A percentile compares a stretch with the other conserved stretches of the same genome.
These are phyloP conservation scores for Paraphoma sp. DNA, from an alignment of 2,329 filamentous ascomycete species.

Conservation along the genomic window DNA sequence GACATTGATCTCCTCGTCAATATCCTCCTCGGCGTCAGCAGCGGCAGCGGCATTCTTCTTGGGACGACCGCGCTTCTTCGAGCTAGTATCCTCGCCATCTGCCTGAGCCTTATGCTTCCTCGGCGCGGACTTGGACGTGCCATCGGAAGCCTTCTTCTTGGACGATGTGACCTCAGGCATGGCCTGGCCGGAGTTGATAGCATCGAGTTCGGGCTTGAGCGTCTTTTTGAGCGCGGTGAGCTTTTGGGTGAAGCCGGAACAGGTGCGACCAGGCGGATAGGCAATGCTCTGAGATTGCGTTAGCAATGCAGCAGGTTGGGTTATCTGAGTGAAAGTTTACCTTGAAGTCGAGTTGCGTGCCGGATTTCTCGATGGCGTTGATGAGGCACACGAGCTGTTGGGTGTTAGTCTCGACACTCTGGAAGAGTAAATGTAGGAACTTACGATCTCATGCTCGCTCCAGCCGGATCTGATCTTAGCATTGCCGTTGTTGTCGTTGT, in stretches of 20 bases:
- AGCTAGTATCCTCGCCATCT: conserved; percentile 3
- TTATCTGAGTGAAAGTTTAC: too few relatives aligned
- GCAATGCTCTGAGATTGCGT: too few relatives aligned
- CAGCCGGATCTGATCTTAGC: too few relatives aligned
- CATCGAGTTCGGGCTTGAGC: not conserved
- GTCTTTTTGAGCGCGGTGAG: not conserved
- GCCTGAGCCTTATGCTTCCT: conserved; percentile 25
- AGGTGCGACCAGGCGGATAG: conserved; percentile 1
- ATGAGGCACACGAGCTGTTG: not conserved
- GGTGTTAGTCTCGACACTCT: too few relatives aligned
- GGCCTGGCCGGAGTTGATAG: too few relatives aligned
- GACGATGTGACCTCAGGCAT: too few relatives aligned
- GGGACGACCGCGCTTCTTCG: conserved; percentile 8
- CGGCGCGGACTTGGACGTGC: conserved; percentile 4
- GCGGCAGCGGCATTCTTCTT: conserved; percentile 2
- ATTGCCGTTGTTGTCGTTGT: too few relatives aligned
- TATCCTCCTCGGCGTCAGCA: not conserved
- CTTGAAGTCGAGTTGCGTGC: not conserved
- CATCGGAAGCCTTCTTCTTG: conserved; percentile 24
- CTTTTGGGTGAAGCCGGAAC: conserved; percentile 1
- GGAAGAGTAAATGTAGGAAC: too few relatives aligned
- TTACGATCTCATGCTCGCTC: too few relatives aligned
- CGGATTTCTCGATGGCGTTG: not conserved
- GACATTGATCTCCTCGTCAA: not conserved
- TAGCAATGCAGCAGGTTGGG: too few relatives aligned